Conservation (phyloP, 1,284 basidiomycete genomes). For the Exsudoporus floridanus region DNA sequence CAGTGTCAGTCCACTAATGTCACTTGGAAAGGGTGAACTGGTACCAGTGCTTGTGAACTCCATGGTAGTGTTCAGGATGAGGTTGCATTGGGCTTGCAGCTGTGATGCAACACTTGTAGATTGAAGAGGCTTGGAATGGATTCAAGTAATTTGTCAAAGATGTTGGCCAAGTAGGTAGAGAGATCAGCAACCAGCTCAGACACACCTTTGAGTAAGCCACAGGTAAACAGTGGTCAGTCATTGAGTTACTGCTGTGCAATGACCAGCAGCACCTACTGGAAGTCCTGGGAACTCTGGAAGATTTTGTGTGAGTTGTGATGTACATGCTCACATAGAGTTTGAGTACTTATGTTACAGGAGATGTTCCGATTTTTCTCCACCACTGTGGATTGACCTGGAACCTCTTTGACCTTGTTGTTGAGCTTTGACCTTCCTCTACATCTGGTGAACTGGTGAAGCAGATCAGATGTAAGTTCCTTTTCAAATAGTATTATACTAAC, state of each 20-base stretch:
- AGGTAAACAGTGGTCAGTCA: too few relatives aligned
- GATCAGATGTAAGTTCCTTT: not conserved
- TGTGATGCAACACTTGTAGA: conserved; percentile 18
- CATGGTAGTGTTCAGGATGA: conserved; percentile 21
- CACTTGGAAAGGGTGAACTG: not conserved
- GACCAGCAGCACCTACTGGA: conserved; percentile 8
- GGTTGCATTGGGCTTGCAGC: conserved; percentile 20
- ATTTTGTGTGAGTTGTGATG: conserved; percentile 14
- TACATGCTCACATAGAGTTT: too few relatives aligned
- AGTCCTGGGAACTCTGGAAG: conserved; percentile 18
- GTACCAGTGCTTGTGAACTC: conserved; percentile 20
- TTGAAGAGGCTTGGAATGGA: not conserved
- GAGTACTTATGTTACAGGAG: too few relatives aligned
- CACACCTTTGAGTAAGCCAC: too few relatives aligned
- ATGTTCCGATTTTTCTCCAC: too few relatives aligned
- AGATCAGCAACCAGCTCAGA: too few relatives aligned
- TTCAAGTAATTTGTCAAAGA: too few relatives aligned
- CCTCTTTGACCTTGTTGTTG: not conserved
- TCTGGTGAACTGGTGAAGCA: not conserved
- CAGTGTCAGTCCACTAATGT: too few relatives aligned
- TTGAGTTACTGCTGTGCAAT: too few relatives aligned
- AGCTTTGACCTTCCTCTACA: not conserved
- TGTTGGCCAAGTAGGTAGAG: too few relatives aligned
- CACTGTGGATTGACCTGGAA: too few relatives aligned
- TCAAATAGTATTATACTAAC: not conserved